Conservation (phyloP, 306 rosid genomes). For the Mucuna pruriens region DNA sequence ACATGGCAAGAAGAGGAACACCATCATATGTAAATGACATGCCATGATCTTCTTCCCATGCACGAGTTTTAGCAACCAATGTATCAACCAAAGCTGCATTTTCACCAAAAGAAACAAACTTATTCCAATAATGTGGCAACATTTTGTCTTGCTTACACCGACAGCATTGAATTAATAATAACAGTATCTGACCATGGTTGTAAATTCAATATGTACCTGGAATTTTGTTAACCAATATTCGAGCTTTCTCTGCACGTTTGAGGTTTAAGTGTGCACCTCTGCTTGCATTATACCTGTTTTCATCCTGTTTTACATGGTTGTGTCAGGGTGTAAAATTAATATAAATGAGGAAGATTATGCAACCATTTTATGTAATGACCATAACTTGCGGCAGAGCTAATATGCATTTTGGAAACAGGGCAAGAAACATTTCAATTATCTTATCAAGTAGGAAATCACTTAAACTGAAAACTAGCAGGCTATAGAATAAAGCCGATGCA, state of each 20-base stretch:
- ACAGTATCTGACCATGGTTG: not conserved
- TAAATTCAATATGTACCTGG: constrained; percentile 62
- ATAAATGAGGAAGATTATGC: not conserved
- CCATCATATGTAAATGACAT: constrained; percentile 87
- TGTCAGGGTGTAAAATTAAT: constrained; percentile 29
- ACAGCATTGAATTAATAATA: constrained; percentile 7
- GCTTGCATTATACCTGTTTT: constrained; percentile 99
- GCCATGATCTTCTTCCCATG: constrained; percentile 94
- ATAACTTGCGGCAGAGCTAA: constrained; percentile 27
- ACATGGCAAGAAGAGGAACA: constrained; percentile 98
- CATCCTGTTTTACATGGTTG: constrained; percentile 73
- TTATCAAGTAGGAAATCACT: constrained; percentile 5
- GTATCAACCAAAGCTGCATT: constrained; percentile 91
- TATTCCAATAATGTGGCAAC: not conserved
- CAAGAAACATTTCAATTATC: not conserved
- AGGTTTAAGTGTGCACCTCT: constrained; percentile 99
- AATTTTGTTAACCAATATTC: constrained; percentile 93
- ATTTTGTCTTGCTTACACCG: not conserved
- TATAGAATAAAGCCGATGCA: constrained; percentile 14
- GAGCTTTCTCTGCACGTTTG: constrained; percentile 98
- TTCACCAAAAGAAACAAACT: constrained; percentile 39
- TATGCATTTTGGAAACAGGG: constrained; percentile 4
- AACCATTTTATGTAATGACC: constrained; percentile 20
- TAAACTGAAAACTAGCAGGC: not conserved
- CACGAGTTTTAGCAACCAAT: constrained; percentile 88